These are phyloP conservation scores for Sideroxylon spinosum DNA, from an alignment of 179 eudicot species.

Conservation along the genomic window DNA sequence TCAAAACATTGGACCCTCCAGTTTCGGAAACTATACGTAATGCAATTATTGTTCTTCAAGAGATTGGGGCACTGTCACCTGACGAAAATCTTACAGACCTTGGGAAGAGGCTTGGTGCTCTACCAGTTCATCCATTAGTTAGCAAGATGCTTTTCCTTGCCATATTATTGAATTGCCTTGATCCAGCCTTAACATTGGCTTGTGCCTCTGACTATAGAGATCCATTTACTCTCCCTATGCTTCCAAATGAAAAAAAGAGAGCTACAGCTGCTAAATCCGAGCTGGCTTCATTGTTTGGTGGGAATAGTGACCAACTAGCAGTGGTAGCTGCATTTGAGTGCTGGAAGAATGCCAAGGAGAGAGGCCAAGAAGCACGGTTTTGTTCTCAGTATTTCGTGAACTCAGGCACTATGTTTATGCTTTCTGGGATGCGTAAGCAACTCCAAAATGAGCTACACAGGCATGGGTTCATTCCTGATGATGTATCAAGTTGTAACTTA, in stretches of 20 bases:
- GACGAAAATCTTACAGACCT: constrained; percentile 78
- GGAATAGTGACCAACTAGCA: constrained; percentile 86
- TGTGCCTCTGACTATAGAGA: constrained; percentile 79
- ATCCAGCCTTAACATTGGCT: constrained; percentile 93
- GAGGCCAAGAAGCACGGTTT: constrained; percentile 56
- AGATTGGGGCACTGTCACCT: constrained; percentile 76
- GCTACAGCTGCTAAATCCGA: constrained; percentile 68
- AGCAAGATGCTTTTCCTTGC: constrained; percentile 91
- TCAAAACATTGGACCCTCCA: constrained; percentile 89
- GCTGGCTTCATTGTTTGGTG: constrained; percentile 76
- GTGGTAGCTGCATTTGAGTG: constrained; percentile 88
- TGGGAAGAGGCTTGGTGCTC: constrained; percentile 66
- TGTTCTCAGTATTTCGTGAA: constrained; percentile 74
- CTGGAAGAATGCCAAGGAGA: constrained; percentile 73
- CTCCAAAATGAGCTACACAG: constrained; percentile 54
- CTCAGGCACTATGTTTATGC: constrained; percentile 65
- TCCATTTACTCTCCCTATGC: constrained; percentile 81
- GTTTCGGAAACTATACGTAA: constrained; percentile 68
- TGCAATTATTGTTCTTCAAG: constrained; percentile 75
- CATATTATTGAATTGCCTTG: constrained; percentile 78
- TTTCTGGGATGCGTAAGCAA: constrained; percentile 72
- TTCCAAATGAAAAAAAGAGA: constrained; percentile 61
- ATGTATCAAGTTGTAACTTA: constrained; percentile 50
- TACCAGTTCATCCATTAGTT: constrained; percentile 84
- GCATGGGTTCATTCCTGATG: constrained; percentile 60